phyloP scores from a whole-genome alignment of 257 asterid genomes.

The Perilla frutescens region DNA sequence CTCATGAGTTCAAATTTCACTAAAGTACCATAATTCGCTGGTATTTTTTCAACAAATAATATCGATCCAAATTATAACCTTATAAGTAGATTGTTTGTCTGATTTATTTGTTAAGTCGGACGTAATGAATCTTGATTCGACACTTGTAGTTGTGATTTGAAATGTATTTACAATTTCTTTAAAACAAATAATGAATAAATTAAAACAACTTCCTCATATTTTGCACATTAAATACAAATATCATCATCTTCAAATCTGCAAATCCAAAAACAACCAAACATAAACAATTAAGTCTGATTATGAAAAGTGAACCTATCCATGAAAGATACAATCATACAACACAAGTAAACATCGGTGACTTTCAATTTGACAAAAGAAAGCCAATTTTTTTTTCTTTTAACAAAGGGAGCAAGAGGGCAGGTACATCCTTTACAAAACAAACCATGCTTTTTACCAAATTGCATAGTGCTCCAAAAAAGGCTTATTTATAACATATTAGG shows the following conservation, averaged over 20 bases:
- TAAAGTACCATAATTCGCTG: no score
- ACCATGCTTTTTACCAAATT: conserved; percentile 31
- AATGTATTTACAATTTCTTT: not conserved
- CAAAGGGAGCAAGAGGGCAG: conserved; percentile 18
- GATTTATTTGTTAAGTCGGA: no score
- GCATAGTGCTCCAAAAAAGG: conserved; percentile 34
- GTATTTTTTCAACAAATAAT: no score
- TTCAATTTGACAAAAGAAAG: conserved; percentile 39
- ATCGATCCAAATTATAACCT: no score
- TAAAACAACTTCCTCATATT: not conserved
- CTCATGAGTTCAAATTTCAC: not conserved
- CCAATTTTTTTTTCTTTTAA: not conserved
- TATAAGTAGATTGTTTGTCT: no score
- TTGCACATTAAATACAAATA: not conserved
- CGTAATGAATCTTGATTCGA: no score
- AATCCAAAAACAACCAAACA: conserved; percentile 29
- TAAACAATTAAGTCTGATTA: conserved; percentile 10
- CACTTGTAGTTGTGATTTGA: no score
- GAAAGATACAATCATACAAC: conserved; percentile 28
- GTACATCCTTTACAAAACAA: conserved; percentile 32
- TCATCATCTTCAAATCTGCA: not conserved
- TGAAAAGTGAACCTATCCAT: conserved; percentile 17
- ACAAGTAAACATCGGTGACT: conserved; percentile 39
- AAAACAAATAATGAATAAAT: not conserved
- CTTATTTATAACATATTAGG: conserved; percentile 21